These are phyloP conservation scores for Colletotrichum eremochloae DNA, from an alignment of 2,329 filamentous ascomycete species.

Conservation along the genomic window DNA sequence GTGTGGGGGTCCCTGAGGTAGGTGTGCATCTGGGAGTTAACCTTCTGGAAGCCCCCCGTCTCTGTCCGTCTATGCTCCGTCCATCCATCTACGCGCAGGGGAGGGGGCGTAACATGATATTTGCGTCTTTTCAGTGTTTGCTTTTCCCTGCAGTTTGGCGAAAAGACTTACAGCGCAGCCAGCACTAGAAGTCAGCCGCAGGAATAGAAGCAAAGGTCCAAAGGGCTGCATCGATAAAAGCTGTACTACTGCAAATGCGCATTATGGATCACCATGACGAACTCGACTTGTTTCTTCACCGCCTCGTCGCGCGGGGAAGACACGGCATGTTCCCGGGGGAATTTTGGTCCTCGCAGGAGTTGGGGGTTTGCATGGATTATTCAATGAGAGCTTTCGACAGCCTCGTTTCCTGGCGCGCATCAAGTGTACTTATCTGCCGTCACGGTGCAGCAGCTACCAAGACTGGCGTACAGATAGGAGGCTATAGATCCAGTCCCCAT, in stretches of 20 bases:
- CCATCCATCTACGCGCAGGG: not conserved
- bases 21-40: constrained; percentile 20
- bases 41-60: constrained; percentile 21
- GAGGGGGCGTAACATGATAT: not conserved
- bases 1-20: constrained; percentile 27
- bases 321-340: not conserved
- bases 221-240: constrained; percentile 2
- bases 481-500: not conserved
- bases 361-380: not conserved
- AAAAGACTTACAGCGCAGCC: constrained; percentile 14
- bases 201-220: not conserved
- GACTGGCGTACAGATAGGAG: not conserved
- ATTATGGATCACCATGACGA: constrained; percentile 29
- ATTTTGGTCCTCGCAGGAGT: not conserved
- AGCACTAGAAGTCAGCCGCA: not conserved
- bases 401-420: constrained; percentile 1
- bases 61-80: not conserved
- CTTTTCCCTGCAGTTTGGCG: constrained; percentile 35
- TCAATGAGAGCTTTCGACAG: constrained; percentile 2
- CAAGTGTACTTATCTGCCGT: constrained; percentile 21
- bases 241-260: constrained; percentile 19
- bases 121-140: constrained; percentile 26
- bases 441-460: constrained; percentile 17
- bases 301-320: constrained; percentile 19
- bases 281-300: constrained; percentile 32